phyloP scores from a whole-genome alignment of 2,329 filamentous ascomycete species.

The Beauveria rudraprayagi region DNA sequence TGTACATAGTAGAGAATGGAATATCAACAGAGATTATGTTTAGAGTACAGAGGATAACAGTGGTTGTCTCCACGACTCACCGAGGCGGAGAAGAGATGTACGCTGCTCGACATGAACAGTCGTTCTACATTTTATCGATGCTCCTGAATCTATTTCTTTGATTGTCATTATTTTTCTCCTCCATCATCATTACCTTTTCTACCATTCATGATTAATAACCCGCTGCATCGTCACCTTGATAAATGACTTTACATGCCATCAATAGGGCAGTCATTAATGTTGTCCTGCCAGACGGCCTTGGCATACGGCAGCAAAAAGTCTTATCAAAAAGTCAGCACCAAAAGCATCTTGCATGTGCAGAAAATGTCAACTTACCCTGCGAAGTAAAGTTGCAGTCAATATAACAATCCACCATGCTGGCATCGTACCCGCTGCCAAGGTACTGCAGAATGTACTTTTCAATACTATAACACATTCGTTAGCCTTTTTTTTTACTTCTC shows the following conservation, averaged over 20 bases:
- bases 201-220: too few relatives aligned
- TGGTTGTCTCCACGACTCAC: too few relatives aligned
- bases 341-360: neutral
- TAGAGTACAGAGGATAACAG: too few relatives aligned
- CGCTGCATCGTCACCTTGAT: neutral
- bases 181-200: too few relatives aligned
- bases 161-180: too few relatives aligned
- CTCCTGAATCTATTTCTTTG: too few relatives aligned
- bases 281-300: slow-evolving; percentile 29
- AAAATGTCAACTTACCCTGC: slow-evolving; percentile 17
- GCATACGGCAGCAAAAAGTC: slow-evolving; percentile 33
- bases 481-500: neutral
- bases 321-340: slow-evolving; percentile 9
- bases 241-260: slow-evolving; percentile 1
- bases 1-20: neutral
- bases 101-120: too few relatives aligned
- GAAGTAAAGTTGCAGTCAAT: slow-evolving; percentile 31
- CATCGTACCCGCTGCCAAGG: slow-evolving; percentile 28
- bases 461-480: slow-evolving; percentile 24
- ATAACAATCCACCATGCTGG: slow-evolving; percentile 29
- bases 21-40: too few relatives aligned
- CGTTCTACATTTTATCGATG: too few relatives aligned
- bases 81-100: too few relatives aligned
- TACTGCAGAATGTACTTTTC: slow-evolving; percentile 28
- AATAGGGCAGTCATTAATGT: slow-evolving; percentile 27